Evolutionary conservation across 1,139 yeast species (phyloP).

Genomic region (Suhomyces anneliseae): DNA sequence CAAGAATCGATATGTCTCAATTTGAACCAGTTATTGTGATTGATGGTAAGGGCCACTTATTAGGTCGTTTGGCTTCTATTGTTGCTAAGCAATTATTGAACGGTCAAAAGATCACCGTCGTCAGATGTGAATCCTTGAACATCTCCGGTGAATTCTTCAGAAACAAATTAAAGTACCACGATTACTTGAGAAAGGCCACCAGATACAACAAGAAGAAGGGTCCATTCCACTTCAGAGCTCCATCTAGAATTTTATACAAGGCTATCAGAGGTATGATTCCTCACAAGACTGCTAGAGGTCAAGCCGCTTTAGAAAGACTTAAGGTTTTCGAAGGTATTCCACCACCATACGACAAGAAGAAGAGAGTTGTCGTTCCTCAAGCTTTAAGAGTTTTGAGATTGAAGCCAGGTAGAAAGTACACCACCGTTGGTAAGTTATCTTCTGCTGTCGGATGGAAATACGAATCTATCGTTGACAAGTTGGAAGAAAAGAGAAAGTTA

Average conservation of each 20-base stretch:
- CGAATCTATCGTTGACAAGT: conserved; percentile 96
- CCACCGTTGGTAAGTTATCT: conserved; percentile 95
- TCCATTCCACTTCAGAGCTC: conserved; percentile 99
- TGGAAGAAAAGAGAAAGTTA: conserved; percentile 99
- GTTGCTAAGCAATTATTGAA: conserved; percentile 97
- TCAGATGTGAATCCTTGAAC: conserved; percentile 97
- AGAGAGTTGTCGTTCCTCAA: conserved; percentile 99
- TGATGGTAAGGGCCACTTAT: conserved; percentile 99
- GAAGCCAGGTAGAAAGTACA: conserved; percentile 99
- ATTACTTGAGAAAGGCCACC: conserved; percentile 98
- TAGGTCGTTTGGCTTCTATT: conserved; percentile 99
- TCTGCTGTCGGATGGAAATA: conserved; percentile 99
- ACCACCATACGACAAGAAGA: conserved; percentile 99
- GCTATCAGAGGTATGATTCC: conserved; percentile 99
- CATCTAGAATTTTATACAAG: conserved; percentile 99
- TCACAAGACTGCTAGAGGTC: conserved; percentile 99
- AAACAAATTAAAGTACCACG: conserved; percentile 99
- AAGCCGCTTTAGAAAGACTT: conserved; percentile 98
- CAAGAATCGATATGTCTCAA: conserved; percentile 61
- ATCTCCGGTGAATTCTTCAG: conserved; percentile 99
- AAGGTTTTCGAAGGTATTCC: conserved; percentile 99
- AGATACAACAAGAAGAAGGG: conserved; percentile 98
- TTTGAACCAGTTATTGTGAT: conserved; percentile 96
- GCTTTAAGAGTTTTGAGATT: conserved; percentile 99
- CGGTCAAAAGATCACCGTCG: conserved; percentile 98